Percentiles rank a stretch among this genome's conserved stretches.
These are phyloP conservation scores for Hyphodiscus hymeniophilus DNA, from an alignment of 495 filamentous ascomycete species.

Conservation along the genomic window DNA sequence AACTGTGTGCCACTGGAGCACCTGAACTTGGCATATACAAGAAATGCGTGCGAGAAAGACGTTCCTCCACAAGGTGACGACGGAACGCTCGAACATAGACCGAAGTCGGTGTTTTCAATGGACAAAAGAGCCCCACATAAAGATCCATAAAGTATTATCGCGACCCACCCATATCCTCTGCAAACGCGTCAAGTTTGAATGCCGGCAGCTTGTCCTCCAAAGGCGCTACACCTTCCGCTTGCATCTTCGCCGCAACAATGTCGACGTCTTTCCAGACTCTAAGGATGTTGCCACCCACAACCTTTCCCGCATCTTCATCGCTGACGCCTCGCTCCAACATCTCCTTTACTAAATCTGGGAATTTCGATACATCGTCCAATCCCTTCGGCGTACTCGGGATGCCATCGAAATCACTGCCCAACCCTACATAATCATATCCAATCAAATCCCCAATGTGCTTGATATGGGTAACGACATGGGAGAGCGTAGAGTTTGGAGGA, in stretches of 20 bases:
- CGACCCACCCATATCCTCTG: neutral
- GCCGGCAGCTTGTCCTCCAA: slow-evolving; percentile 49
- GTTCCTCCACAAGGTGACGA: too few species aligned
- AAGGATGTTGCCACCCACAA: slow-evolving; percentile 67
- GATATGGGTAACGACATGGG: slow-evolving; percentile 70
- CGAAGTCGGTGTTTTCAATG: too few species aligned
- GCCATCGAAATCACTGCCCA: slow-evolving; percentile 72
- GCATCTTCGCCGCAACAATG: slow-evolving; percentile 51
- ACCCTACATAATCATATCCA: slow-evolving; percentile 66
- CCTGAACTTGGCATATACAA: too few species aligned
- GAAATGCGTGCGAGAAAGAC: too few species aligned
- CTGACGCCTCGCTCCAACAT: slow-evolving; percentile 58
- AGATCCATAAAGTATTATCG: too few species aligned
- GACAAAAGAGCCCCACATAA: too few species aligned
- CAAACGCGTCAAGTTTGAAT: neutral
- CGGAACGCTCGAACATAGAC: too few species aligned
- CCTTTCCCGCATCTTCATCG: slow-evolving; percentile 55
- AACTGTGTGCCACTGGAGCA: too few species aligned
- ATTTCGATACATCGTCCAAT: slow-evolving; percentile 74
- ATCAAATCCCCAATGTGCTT: slow-evolving; percentile 59
- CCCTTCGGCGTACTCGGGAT: slow-evolving; percentile 48
- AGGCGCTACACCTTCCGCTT: slow-evolving; percentile 46
- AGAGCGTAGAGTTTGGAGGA: slow-evolving; percentile 61
- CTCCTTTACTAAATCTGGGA: slow-evolving; percentile 71
- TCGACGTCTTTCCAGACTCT: slow-evolving; percentile 73